A percentile compares a stretch with the other conserved stretches of the same genome.
Conservation (phyloP, 768 basidiomycete genomes). For the Kwoniella sp. region DNA sequence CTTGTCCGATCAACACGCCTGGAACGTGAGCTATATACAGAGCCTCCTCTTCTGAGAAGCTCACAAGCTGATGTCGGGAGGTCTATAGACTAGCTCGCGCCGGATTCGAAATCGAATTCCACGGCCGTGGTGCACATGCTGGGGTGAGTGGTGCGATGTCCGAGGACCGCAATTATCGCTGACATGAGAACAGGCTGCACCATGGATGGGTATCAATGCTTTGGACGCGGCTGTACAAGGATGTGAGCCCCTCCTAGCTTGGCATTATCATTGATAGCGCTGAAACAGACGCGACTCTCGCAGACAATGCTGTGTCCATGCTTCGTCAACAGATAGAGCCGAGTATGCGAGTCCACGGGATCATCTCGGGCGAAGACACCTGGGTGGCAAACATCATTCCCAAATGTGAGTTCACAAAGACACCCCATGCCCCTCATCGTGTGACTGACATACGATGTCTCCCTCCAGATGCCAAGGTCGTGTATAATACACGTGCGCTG, state of each 20-base stretch:
- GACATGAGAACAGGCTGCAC: constrained; percentile 28
- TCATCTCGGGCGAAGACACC: constrained; percentile 10
- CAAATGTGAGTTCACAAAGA: constrained; percentile 69
- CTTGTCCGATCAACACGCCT: constrained; percentile 30
- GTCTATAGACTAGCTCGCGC: constrained; percentile 26
- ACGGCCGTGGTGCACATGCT: constrained; percentile 44
- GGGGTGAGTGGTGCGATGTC: constrained; percentile 26
- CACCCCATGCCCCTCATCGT: too few relatives aligned
- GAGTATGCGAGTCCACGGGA: constrained; percentile 61
- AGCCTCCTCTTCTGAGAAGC: not conserved
- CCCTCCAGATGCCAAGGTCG: constrained; percentile 65
- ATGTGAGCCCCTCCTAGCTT: constrained; percentile 13
- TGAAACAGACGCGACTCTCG: too few relatives aligned
- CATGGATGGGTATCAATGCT: constrained; percentile 37
- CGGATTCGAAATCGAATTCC: constrained; percentile 40
- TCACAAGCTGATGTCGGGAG: not conserved
- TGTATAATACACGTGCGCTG: constrained; percentile 75
- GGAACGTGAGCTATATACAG: constrained; percentile 25
- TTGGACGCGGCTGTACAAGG: constrained; percentile 71
- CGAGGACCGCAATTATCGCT: not conserved
- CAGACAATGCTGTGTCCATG: constrained; percentile 75
- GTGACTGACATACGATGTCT: too few relatives aligned
- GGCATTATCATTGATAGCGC: too few relatives aligned
- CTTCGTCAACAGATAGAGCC: constrained; percentile 87
- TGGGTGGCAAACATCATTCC: constrained; percentile 66